phyloP scores from a whole-genome alignment of 2,329 filamentous ascomycete genomes.

The Macrophomina phaseolina region DNA sequence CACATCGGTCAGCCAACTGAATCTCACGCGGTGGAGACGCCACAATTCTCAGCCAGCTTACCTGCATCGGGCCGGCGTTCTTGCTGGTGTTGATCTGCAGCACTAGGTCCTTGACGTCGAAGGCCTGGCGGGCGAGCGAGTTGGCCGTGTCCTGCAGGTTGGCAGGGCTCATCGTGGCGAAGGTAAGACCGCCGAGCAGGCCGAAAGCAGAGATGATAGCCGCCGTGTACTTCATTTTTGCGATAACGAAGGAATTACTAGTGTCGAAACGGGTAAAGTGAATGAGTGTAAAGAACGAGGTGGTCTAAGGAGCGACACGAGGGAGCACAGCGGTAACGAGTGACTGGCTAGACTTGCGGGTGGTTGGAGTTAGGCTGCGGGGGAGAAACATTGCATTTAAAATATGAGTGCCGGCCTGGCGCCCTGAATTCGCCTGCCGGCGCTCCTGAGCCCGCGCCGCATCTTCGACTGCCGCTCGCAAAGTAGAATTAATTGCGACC shows the following conservation, averaged over 20 bases:
- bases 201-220: conserved; percentile 18
- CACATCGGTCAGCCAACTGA: not conserved
- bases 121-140: conserved; percentile 25
- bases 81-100: conserved; percentile 25
- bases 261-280: not conserved
- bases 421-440: not conserved
- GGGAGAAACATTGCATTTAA: conserved; percentile 12
- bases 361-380: not conserved
- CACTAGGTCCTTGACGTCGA: conserved; percentile 28
- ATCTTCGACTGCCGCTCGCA: not conserved
- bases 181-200: conserved; percentile 14
- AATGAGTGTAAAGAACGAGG: conserved; percentile 2
- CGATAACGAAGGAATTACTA: conserved; percentile 9
- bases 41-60: not conserved
- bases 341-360: conserved; percentile 8
- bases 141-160: conserved; percentile 25
- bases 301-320: conserved; percentile 19
- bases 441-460: not conserved
- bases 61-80: conserved; percentile 24
- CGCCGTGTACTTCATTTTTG: conserved; percentile 16
- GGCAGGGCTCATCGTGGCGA: conserved; percentile 24
- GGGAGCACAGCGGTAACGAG: conserved; percentile 7
- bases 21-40: not conserved
- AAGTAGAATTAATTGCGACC: conserved; percentile 6
- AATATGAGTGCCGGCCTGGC: not conserved